phyloP scores from a whole-genome alignment of 1,284 basidiomycete species.

The Cutaneotrichosporon arboriforme region DNA sequence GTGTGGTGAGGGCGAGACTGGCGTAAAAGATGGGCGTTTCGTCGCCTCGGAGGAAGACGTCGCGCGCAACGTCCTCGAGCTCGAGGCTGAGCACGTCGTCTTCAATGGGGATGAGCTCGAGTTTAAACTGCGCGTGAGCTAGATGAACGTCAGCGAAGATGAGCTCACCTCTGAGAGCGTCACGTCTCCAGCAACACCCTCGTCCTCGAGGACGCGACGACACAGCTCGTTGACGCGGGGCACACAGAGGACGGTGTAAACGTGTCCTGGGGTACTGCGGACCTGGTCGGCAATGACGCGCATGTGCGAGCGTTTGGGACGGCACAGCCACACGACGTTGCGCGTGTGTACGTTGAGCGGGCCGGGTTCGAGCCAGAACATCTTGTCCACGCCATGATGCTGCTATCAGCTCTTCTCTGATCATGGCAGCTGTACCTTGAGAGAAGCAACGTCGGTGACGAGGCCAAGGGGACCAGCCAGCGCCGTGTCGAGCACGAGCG shows the following conservation, averaged over 20 bases:
- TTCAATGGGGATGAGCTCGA: slow-evolving; percentile 89
- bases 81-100: slow-evolving; percentile 86
- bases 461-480: slow-evolving; percentile 89
- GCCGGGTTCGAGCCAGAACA: slow-evolving; percentile 96
- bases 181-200: slow-evolving; percentile 86
- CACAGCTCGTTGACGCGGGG: slow-evolving; percentile 83
- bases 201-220: slow-evolving; percentile 74
- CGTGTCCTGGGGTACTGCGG: slow-evolving; percentile 28
- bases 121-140: slow-evolving; percentile 57
- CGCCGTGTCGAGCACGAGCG: slow-evolving; percentile 81
- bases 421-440: slow-evolving; percentile 62
- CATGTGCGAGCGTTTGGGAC: slow-evolving; percentile 77
- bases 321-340: slow-evolving; percentile 89
- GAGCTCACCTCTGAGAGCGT: slow-evolving; percentile 59
- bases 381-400: slow-evolving; percentile 98
- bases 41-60: slow-evolving; percentile 88
- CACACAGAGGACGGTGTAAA: slow-evolving; percentile 83
- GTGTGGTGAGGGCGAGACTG: slow-evolving; percentile 73
- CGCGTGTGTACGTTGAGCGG: slow-evolving; percentile 75
- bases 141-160: not conserved
- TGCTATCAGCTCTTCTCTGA: slow-evolving; percentile 39
- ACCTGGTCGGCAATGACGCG: slow-evolving; percentile 69
- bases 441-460: slow-evolving; percentile 80
- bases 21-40: slow-evolving; percentile 85
- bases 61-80: slow-evolving; percentile 72